Evolutionary conservation across 192 early-diverging fungal genomes (phyloP).

Genomic region (Mortierella claussenii): DNA sequence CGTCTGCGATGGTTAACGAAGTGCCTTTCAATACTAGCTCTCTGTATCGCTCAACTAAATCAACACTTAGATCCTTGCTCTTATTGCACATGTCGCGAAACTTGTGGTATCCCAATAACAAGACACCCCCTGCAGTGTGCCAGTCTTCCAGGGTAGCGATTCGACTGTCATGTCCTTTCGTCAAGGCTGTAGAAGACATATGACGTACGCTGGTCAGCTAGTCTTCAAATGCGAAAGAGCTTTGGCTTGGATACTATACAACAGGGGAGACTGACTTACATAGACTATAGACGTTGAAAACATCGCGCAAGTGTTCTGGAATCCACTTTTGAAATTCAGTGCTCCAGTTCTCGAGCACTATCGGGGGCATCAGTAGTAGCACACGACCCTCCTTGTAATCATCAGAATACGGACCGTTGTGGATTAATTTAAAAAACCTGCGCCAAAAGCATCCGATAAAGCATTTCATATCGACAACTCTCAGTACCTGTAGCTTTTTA

Average conservation of each 20-base stretch:
- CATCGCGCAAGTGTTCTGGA: constrained; percentile 14
- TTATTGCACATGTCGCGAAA: constrained; percentile 58
- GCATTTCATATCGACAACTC: too few species aligned
- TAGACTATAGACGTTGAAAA: constrained; percentile 53
- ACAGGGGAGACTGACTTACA: constrained; percentile 48
- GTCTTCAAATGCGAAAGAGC: too few species aligned
- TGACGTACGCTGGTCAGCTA: too few species aligned
- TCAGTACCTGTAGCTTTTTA: constrained; percentile 56
- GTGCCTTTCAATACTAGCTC: constrained; percentile 70
- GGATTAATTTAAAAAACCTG: too few species aligned
- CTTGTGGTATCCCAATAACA: constrained; percentile 73
- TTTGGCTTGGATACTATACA: background rate
- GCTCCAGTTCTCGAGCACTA: constrained; percentile 78
- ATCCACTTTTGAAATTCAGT: constrained; percentile 80
- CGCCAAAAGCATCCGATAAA: too few species aligned
- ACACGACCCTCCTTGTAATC: constrained; percentile 53
- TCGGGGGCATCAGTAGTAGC: constrained; percentile 79
- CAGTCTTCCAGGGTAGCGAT: constrained; percentile 60
- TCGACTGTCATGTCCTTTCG: too few species aligned
- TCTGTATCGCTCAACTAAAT: constrained; percentile 13
- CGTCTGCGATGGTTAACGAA: constrained; percentile 80
- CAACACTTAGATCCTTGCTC: background rate
- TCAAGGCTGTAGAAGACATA: too few species aligned
- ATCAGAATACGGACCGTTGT: background rate
- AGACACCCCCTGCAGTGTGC: constrained; percentile 70